Evolutionary conservation across 805 yeast species (phyloP).

Genomic region (Yamadazyma laniorum): DNA sequence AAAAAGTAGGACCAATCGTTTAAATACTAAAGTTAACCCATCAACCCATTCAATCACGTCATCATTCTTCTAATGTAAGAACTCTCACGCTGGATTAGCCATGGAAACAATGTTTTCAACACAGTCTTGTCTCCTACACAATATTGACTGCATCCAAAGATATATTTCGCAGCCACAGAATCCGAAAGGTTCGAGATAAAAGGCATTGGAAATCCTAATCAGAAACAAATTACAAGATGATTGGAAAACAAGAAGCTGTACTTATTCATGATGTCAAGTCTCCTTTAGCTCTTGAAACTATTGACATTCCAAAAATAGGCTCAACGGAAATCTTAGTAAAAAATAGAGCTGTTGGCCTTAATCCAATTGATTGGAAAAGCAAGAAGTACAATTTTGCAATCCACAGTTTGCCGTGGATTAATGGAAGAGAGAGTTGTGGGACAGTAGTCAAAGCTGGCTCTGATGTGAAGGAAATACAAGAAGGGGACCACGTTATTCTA

Average conservation of each 20-base stretch:
- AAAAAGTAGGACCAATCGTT: no score
- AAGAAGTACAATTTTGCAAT: conserved; percentile 46
- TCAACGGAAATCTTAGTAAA: conserved; percentile 23
- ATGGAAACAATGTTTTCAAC: no score
- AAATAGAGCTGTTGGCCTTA: conserved; percentile 38
- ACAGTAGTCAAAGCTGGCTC: conserved; percentile 33
- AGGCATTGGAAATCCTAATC: no score
- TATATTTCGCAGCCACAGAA: no score
- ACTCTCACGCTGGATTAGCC: no score
- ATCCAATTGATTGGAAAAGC: conserved; percentile 52
- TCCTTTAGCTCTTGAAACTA: conserved; percentile 4
- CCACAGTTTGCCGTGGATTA: conserved; percentile 49
- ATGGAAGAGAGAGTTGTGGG: conserved; percentile 49
- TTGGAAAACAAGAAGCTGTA: conserved; percentile 7
- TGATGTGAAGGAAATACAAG: conserved; percentile 25
- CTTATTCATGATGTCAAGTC: conserved; percentile 3
- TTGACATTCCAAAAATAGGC: conserved; percentile 16
- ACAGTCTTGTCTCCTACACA: no score
- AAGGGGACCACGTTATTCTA: conserved; percentile 40
- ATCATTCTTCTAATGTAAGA: no score
- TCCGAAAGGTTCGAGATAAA: no score
- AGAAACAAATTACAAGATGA: conserved; percentile 1
- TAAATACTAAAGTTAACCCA: no score
- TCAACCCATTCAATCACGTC: no score
- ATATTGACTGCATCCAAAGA: no score